Conservation (phyloP, 768 basidiomycete species). For the Hortiboletus flavorubellus region DNA sequence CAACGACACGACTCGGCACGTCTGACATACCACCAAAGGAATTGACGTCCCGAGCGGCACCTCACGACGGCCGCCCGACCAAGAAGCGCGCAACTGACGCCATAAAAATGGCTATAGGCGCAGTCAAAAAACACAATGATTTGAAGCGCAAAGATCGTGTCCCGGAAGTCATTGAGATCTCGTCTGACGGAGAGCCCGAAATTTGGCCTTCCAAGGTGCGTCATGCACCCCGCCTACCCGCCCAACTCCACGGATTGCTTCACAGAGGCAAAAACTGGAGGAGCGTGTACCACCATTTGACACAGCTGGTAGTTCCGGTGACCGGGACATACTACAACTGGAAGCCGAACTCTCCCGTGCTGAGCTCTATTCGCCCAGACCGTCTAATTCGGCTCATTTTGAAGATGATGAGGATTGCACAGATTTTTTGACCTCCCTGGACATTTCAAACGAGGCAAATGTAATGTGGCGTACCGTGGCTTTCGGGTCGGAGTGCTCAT, state of each 20-base stretch:
- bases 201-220: conserved; percentile 20
- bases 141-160: conserved; percentile 23
- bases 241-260: neutral
- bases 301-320: neutral
- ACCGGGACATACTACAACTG: neutral
- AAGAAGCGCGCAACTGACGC: conserved; percentile 24
- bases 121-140: conserved; percentile 2
- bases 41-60: conserved; percentile 13
- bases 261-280: conserved; percentile 23
- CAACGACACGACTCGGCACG: neutral
- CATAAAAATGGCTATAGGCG: conserved; percentile 14
- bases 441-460: conserved; percentile 31
- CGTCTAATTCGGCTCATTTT: neutral
- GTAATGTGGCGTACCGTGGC: conserved; percentile 9
- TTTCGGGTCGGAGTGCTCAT: conserved; percentile 1
- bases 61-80: conserved; percentile 5
- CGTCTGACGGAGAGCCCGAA: conserved; percentile 32
- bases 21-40: conserved; percentile 25
- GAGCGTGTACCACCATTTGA: neutral
- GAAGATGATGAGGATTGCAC: conserved; percentile 22
- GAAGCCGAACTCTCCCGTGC: conserved; percentile 3
- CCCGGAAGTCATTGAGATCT: conserved; percentile 23
- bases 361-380: conserved; percentile 2
- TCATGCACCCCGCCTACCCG: neutral
- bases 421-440: conserved; percentile 24